Evolutionary conservation across 2,329 filamentous ascomycete species (phyloP), one percentile per base, ranked within the genome.

Genomic region (Epichloe aotearoae): DNA sequence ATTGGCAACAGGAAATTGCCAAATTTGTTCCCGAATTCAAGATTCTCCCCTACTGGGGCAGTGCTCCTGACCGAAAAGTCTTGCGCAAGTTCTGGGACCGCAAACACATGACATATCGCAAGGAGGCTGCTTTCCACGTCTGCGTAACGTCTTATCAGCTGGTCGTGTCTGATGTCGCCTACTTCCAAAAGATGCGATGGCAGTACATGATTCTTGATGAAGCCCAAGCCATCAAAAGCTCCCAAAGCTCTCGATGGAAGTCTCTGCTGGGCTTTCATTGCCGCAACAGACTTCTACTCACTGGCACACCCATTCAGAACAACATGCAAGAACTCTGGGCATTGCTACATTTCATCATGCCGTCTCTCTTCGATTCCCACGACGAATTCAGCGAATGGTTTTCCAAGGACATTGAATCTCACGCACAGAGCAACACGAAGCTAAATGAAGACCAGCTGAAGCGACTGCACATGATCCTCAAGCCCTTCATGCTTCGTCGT

Each of bases 281-380:
- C 70, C 86, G 93, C 54, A 98, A 97, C 69, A 82, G 93, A 58
- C 79, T 98, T 45, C 73, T 98, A 43, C 78, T 98, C 19, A 98
- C 93, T 0, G 93, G 93, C 71, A 98, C 93, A 0, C 93, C 93
- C 3, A 97, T 98, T 57, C 93, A 98, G 68, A 98, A 98, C 73
- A 98, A 97, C 75, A 98, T 98, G 93, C 93, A 97, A 69, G 91
- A 98, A 69, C 71, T 98, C 53, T 98, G 93, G 93, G 93, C 93
- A 33, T 71, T 98, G 57, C 76, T 98, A 19, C 93, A 98, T 76
- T 98, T 98, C 72, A 97, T 97, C 72, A 97, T 98, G 93, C 93
- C 93, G n/a, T 95, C 88, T 42, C 76, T 98, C 48, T 98, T 98
- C 68, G 93, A 93, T 67, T 91, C 86, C 1, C 88, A 93, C 68